phyloP scores from a whole-genome alignment of 495 filamentous ascomycete genomes.

The Trichoderma orchidacearum region DNA sequence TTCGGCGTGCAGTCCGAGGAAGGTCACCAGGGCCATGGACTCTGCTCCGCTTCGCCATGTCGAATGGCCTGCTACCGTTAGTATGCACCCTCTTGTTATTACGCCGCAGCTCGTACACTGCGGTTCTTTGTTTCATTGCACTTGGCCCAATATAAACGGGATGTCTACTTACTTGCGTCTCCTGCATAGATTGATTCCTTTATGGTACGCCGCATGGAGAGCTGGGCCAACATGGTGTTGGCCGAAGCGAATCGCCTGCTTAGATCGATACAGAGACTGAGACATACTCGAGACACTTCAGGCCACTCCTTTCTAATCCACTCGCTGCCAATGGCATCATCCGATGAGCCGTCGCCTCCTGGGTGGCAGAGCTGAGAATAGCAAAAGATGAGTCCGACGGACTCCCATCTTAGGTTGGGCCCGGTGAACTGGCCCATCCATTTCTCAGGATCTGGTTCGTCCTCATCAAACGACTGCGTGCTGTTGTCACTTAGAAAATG shows the following conservation, averaged over 20 bases:
- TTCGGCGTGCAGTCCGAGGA: slow-evolving; percentile 44
- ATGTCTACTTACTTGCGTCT: slow-evolving; percentile 32
- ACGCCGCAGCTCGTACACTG: background rate
- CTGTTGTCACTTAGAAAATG: slow-evolving; percentile 12
- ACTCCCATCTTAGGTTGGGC: slow-evolving; percentile 43
- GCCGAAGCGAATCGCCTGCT: slow-evolving; percentile 25
- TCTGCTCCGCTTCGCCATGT: slow-evolving; percentile 42
- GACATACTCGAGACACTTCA: slow-evolving; percentile 18
- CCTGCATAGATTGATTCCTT: slow-evolving; percentile 33
- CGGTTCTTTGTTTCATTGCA: too few relatives aligned
- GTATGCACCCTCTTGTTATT: background rate
- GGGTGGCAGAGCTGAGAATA: too few relatives aligned
- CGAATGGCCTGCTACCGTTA: slow-evolving; percentile 23
- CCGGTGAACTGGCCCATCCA: slow-evolving; percentile 31
- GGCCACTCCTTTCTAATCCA: slow-evolving; percentile 6
- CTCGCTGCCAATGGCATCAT: slow-evolving; percentile 3
- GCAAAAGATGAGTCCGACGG: slow-evolving; percentile 38
- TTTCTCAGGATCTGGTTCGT: slow-evolving; percentile 22
- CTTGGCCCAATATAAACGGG: too few relatives aligned
- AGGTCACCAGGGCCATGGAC: slow-evolving; percentile 36
- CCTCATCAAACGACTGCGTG: slow-evolving; percentile 8
- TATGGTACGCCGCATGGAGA: slow-evolving; percentile 29
- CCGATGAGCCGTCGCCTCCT: slow-evolving; percentile 3
- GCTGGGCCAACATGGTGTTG: slow-evolving; percentile 33
- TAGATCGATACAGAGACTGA: slow-evolving; percentile 30